Base-by-base conservation (phyloP, 2,329 filamentous ascomycete species). In the Cercospora sojina region DNA sequence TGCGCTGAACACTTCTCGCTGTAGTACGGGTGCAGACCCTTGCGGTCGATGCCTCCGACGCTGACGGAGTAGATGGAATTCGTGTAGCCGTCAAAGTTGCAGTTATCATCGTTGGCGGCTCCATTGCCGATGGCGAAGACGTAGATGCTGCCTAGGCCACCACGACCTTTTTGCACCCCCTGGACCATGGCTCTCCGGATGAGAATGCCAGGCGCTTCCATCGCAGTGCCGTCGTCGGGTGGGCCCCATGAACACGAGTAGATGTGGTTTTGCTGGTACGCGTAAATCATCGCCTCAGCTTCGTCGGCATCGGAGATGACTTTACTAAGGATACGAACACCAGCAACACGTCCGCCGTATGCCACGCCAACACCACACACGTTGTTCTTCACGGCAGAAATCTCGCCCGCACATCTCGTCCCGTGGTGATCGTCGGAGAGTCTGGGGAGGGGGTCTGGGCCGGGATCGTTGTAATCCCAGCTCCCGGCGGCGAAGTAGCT, bases 1-100 rank as follows among this genome's bases (percentile, higher is more conserved):
- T 97, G 92, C 23, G 95, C 95, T 3, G 94, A 97, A 81, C 95
- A 99, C 69, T 92, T 90, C 79, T 99, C 95, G 0, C 94, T 97
- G 79, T 99, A 99, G 78, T 94, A 95, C 0, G 95, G 93, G 76
- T 98, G 94, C n/a, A 86, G 80, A 43, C 94, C 93, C 71, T 90
- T 88, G 66, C 92, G 86, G 77, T 97, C 93, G 69, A 99, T 90
- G 35, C 94, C 94, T 41, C 95, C 95, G 18, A 99, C 93, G 0
- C 93, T 97, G 73, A 99, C 95, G 78, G 93, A 97, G 84, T 98
- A 99, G 74, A 99, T 99, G 77, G 93, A 97, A 83, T 99, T 99
- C 67, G 95, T 99, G 80, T 99, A 99, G 43, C 95, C 95, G 77
- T 99, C 95, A 77, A 99, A 99, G 78, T 99, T 99, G 85, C 95